Percentiles rank a stretch among this genome's conserved stretches.
Conservation (phyloP, 306 rosid genomes). For the Cucurbita pepo region DNA sequence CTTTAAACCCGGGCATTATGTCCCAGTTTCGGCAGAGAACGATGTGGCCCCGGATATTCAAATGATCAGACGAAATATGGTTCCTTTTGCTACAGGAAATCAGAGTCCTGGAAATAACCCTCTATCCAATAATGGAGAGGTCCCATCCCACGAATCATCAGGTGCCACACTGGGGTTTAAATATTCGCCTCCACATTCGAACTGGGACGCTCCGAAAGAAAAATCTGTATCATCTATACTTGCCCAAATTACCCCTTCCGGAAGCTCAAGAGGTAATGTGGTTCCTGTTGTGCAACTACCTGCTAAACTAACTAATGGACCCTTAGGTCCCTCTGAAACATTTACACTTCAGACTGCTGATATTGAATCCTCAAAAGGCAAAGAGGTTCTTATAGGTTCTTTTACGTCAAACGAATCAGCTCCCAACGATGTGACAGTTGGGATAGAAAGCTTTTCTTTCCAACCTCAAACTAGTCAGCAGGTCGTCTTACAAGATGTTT, state of each 20-base stretch:
- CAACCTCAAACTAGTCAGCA: constrained; percentile 27
- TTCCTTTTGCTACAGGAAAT: constrained; percentile 29
- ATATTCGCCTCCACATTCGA: constrained; percentile 22
- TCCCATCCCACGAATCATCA: constrained; percentile 22
- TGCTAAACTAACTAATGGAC: constrained; percentile 23
- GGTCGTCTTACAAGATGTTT: constrained; percentile 14
- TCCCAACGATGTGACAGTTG: constrained; percentile 21
- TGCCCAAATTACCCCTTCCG: constrained; percentile 20
- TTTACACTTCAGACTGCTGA: constrained; percentile 26
- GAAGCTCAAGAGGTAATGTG: constrained; percentile 26
- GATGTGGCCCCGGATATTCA: constrained; percentile 79
- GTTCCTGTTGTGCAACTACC: constrained; percentile 50
- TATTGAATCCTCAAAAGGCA: constrained; percentile 12
- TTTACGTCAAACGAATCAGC: constrained; percentile 22
- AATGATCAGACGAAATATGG: constrained; percentile 52
- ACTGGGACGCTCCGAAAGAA: constrained; percentile 20
- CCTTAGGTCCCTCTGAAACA: constrained; percentile 25
- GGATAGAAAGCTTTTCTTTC: constrained; percentile 22
- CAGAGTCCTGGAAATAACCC: constrained; percentile 23
- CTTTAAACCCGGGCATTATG: constrained; percentile 66
- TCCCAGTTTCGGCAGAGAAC: constrained; percentile 57
- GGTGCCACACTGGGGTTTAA: constrained; percentile 22
- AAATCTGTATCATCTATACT: constrained; percentile 16
- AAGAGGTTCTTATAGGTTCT: constrained; percentile 9
- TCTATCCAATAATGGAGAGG: constrained; percentile 27